These are phyloP conservation scores for Talaromyces marneffei DNA, from an alignment of 2,329 filamentous ascomycete species.

Conservation along the genomic window DNA sequence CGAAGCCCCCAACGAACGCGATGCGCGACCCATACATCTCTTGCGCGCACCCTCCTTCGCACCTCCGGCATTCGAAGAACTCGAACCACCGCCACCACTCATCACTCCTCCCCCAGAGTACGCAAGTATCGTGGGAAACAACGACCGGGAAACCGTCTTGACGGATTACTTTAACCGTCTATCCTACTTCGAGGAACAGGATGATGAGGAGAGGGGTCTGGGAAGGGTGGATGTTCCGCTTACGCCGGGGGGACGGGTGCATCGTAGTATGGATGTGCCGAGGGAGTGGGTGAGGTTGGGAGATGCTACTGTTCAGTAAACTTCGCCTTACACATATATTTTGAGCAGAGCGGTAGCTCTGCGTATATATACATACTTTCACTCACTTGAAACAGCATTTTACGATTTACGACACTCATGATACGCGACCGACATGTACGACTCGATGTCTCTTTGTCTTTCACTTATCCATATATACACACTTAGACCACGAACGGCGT, in stretches of 20 bases:
- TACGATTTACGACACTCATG: constrained; percentile 6
- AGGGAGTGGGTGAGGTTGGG: constrained; percentile 48
- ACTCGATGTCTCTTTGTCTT: background rate
- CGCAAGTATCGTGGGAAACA: constrained; percentile 66
- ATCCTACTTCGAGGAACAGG: constrained; percentile 59
- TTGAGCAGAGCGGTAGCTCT: background rate
- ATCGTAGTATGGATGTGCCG: constrained; percentile 60
- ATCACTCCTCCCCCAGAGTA: constrained; percentile 82
- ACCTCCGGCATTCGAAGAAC: constrained; percentile 79
- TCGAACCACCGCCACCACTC: constrained; percentile 63
- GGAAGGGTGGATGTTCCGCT: constrained; percentile 53
- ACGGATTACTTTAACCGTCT: constrained; percentile 84
- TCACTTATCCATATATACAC: background rate
- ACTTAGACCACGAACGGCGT: background rate
- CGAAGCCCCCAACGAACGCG: constrained; percentile 29
- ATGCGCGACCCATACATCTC: constrained; percentile 71
- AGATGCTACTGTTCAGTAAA: constrained; percentile 23
- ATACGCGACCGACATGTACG: background rate
- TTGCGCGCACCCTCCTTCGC: constrained; percentile 79
- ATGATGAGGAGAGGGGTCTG: constrained; percentile 43
- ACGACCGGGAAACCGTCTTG: constrained; percentile 60
- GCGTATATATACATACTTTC: background rate
- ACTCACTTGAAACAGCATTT: background rate
- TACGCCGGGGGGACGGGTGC: constrained; percentile 57
- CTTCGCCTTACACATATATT: background rate